Base-by-base conservation (phyloP, 768 basidiomycete genomes). In the Epithele typhae region DNA sequence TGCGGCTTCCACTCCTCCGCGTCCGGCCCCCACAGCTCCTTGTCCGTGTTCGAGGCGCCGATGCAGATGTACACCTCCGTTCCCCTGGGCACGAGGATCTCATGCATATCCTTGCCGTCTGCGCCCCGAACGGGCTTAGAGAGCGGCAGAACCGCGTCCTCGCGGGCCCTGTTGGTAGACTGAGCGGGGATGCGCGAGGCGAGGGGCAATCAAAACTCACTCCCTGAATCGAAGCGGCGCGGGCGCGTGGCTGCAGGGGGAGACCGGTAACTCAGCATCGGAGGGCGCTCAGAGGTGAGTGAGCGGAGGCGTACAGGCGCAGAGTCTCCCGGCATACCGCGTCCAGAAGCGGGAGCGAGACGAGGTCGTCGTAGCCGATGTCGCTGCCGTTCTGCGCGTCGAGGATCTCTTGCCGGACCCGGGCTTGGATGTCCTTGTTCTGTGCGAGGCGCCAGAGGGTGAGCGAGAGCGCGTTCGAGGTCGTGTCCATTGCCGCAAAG, bases 61-160 rank as follows among this genome's bases (percentile, higher is more conserved):
- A 75, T 60, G 1, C 74, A 65, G 4, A 73, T 53, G 15, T 60
- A 61, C 11, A 79, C 52, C 2, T 49, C 38, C 0, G 70, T 69
- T 21, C 70, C 73, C 48, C 69, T 67, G 1, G 71, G 46, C 9
- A 76, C 58, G 4, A 48, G 52, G 9, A 76, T 54, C 32, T 53
- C 48, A 5, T 41, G 15, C 22, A 56, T 53, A 22, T 49, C 14
- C 19, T 25, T 45, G 14, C 54, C 54, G 35, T 56, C 54, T 0
- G 12, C 30, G 14, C 48, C 51, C 9, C 45, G 54, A 11, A 56
- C 30, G 19, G 54, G 54, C 25, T 43, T 44, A 2, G 54, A 56
- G 17, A 56, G 44, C 15, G 54, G 54, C 1, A 56, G 71, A 1
- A 78, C 58, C 51, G 82, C 79, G 55, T 84, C 71, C 67, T 60